phyloP scores from a whole-genome alignment of 2,329 filamentous ascomycete genomes.

The Elsinoe perseae region DNA sequence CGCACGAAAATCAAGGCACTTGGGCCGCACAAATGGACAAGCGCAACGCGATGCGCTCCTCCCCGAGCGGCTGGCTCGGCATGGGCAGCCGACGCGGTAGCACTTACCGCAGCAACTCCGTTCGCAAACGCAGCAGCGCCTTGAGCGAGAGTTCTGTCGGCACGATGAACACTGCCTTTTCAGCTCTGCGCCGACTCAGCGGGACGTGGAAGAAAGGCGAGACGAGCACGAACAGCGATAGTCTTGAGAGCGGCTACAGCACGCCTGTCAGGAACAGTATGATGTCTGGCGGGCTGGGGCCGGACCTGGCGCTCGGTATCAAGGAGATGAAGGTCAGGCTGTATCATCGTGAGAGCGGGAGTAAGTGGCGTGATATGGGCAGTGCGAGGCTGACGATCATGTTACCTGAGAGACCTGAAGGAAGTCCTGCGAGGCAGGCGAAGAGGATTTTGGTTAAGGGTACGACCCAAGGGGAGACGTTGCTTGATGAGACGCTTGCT shows the following conservation, averaged over 20 bases:
- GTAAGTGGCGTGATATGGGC: constrained; percentile 88
- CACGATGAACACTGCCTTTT: constrained; percentile 71
- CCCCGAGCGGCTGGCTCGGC: constrained; percentile 42
- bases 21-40: constrained; percentile 47
- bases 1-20: constrained; percentile 43
- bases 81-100: constrained; percentile 48
- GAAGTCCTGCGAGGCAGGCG: constrained; percentile 34
- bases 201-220: constrained; percentile 48
- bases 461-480: constrained; percentile 57
- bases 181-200: constrained; percentile 66
- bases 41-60: constrained; percentile 39
- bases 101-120: constrained; percentile 49
- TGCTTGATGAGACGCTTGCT: constrained; percentile 77
- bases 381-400: constrained; percentile 76
- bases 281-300: not conserved
- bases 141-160: constrained; percentile 68
- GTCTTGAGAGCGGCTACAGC: constrained; percentile 42
- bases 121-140: constrained; percentile 47
- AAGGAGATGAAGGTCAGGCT: constrained; percentile 79
- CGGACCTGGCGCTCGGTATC: constrained; percentile 47
- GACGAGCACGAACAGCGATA: constrained; percentile 55
- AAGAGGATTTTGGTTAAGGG: constrained; percentile 77
- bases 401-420: constrained; percentile 48
- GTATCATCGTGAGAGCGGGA: constrained; percentile 65
- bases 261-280: constrained; percentile 21